These are phyloP conservation scores for Ascobolus immersus DNA, from an alignment of 495 filamentous ascomycete species.

Conservation along the genomic window DNA sequence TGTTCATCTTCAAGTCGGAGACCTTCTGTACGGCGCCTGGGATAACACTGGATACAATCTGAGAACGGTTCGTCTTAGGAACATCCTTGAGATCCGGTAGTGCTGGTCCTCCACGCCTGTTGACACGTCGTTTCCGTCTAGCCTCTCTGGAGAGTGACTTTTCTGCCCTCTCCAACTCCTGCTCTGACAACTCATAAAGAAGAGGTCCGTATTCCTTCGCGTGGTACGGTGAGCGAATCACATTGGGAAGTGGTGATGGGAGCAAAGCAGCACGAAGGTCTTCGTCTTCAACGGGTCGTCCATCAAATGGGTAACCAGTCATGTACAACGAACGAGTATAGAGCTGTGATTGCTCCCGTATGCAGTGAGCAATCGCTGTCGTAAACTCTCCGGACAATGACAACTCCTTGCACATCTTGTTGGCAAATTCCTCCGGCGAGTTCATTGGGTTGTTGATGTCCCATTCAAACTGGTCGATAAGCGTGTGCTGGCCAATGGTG, in stretches of 20 bases:
- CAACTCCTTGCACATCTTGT: conserved; percentile 68
- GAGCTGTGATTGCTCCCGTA: conserved; percentile 79
- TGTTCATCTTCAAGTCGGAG: conserved; percentile 49
- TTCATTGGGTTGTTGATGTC: conserved; percentile 89
- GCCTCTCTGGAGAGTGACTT: conserved; percentile 81
- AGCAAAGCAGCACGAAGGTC: conserved; percentile 69
- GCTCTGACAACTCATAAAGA: conserved; percentile 77
- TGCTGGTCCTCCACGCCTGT: conserved; percentile 77
- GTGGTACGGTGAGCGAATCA: conserved; percentile 70
- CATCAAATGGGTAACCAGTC: conserved; percentile 81
- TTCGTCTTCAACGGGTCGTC: conserved; percentile 70
- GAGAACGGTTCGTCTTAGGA: conserved; percentile 66
- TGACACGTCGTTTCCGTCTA: conserved; percentile 76
- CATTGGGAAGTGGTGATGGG: conserved; percentile 51
- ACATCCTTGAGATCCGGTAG: conserved; percentile 89
- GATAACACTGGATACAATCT: conserved; percentile 72
- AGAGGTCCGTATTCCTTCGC: conserved; percentile 83
- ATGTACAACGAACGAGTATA: conserved; percentile 87
- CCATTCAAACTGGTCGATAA: conserved; percentile 97
- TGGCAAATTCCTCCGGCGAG: conserved; percentile 79
- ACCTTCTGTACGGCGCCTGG: conserved; percentile 47
- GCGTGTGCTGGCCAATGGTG: conserved; percentile 80
- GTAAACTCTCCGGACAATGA: conserved; percentile 87
- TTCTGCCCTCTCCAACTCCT: conserved; percentile 72
- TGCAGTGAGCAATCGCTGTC: conserved; percentile 89